These are phyloP conservation scores for Backusella psychrophila DNA, from an alignment of 192 early-diverging fungal species.

Conservation along the genomic window DNA sequence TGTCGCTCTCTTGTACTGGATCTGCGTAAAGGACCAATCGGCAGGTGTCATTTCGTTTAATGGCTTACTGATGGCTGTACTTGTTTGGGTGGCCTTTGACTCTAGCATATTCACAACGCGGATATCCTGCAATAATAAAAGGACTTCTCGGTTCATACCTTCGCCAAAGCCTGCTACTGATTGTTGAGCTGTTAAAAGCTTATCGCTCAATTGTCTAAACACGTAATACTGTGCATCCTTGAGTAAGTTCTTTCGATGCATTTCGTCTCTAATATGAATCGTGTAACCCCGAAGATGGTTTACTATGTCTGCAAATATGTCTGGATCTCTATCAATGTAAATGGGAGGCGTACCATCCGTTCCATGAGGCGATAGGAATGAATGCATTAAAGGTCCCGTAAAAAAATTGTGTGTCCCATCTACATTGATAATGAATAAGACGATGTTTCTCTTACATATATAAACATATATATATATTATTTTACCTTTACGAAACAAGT, in stretches of 20 bases:
- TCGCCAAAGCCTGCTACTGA: slow-evolving; percentile 41
- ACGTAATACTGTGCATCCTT: slow-evolving; percentile 53
- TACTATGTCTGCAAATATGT: slow-evolving; percentile 53
- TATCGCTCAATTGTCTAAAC: slow-evolving; percentile 36
- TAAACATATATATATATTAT: neutral
- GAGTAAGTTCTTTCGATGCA: slow-evolving; percentile 52
- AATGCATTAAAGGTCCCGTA: slow-evolving; percentile 35
- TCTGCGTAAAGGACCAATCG: slow-evolving; percentile 14
- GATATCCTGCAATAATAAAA: slow-evolving; percentile 41
- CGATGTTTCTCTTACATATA: neutral
- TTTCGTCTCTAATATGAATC: slow-evolving; percentile 49
- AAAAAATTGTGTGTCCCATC: slow-evolving; percentile 36
- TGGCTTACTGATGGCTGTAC: neutral
- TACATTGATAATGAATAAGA: neutral
- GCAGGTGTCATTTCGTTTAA: neutral
- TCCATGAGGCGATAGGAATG: slow-evolving; percentile 20
- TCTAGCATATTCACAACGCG: slow-evolving; percentile 20
- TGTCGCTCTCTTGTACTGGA: slow-evolving; percentile 31
- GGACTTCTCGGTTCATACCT: slow-evolving; percentile 26
- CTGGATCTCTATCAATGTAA: slow-evolving; percentile 49
- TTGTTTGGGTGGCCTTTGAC: neutral
- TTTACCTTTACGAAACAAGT: slow-evolving; percentile 45
- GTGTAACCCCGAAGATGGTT: slow-evolving; percentile 56
- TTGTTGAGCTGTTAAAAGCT: slow-evolving; percentile 32
- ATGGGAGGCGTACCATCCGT: slow-evolving; percentile 17